phyloP scores from a whole-genome alignment of 352 stramenopile genomes.

The Pythium utonaiense region DNA sequence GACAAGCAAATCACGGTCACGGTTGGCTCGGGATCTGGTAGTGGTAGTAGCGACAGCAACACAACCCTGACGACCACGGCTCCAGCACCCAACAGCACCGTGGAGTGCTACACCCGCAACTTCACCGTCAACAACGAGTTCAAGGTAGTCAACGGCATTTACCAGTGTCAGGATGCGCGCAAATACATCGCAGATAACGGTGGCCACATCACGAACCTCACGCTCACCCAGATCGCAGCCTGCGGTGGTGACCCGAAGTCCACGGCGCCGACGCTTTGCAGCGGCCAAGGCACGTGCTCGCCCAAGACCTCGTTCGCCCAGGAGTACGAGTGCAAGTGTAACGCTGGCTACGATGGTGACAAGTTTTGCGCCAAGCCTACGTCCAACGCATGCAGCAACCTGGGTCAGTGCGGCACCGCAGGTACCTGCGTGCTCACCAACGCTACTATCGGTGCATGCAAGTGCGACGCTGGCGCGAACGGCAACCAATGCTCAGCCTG shows the following conservation, averaged over 20 bases:
- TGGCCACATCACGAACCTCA: constrained; percentile 63
- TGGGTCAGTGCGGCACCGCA: constrained; percentile 57
- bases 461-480: constrained; percentile 43
- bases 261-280: constrained; percentile 48
- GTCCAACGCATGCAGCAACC: constrained; percentile 73
- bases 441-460: constrained; percentile 37
- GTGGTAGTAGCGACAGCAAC: too few species aligned
- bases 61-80: constrained; percentile 19
- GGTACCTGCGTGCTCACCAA: constrained; percentile 43
- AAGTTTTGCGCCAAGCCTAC: constrained; percentile 45
- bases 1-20: constrained; percentile 48
- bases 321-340: constrained; percentile 77
- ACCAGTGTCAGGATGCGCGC: constrained; percentile 66
- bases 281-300: constrained; percentile 63
- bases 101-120: constrained; percentile 68
- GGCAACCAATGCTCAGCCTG: constrained; percentile 69
- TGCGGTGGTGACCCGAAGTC: constrained; percentile 48
- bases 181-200: constrained; percentile 60
- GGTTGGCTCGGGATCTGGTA: constrained; percentile 18
- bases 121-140: constrained; percentile 46
- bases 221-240: constrained; percentile 38
- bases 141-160: constrained; percentile 64
- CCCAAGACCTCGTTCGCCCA: constrained; percentile 49
- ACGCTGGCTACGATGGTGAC: constrained; percentile 57
- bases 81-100: constrained; percentile 27